Evolutionary conservation across 2,329 filamentous ascomycete species (phyloP).

Genomic region (Rachicladosporium sp.): DNA sequence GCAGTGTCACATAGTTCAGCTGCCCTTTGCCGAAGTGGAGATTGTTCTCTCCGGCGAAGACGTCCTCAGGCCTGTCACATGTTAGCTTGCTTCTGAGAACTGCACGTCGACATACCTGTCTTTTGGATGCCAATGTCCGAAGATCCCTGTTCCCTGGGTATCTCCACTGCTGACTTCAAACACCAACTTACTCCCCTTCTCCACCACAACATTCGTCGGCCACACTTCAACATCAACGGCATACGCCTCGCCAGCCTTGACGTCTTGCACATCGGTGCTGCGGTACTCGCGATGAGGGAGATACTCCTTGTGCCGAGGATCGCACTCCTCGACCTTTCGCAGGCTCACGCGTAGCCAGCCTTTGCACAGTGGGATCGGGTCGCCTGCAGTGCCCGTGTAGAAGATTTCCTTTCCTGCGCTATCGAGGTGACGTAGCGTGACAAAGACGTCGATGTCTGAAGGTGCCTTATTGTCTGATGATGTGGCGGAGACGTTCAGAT

Average conservation of each 20-base stretch:
- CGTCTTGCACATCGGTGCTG: constrained; percentile 42
- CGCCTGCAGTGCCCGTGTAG: constrained; percentile 55
- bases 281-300: constrained; percentile 49
- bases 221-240: constrained; percentile 51
- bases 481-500: constrained; percentile 46
- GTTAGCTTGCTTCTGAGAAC: no score
- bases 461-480: constrained; percentile 16
- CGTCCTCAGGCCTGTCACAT: constrained; percentile 14
- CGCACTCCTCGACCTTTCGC: constrained; percentile 40
- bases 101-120: constrained; percentile 31
- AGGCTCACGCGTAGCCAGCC: constrained; percentile 51
- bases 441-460: constrained; percentile 50
- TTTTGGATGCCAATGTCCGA: constrained; percentile 38
- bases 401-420: constrained; percentile 44
- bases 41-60: constrained; percentile 39
- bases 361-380: constrained; percentile 50
- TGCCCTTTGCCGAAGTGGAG: constrained; percentile 39
- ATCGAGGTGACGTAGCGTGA: constrained; percentile 47
- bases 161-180: constrained; percentile 46
- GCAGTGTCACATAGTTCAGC: constrained; percentile 42
- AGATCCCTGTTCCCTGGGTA: constrained; percentile 48
- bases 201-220: constrained; percentile 49
- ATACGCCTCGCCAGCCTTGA: constrained; percentile 45
- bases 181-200: constrained; percentile 40
- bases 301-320: constrained; percentile 41